These are phyloP conservation scores for Theileria equi DNA, from an alignment of 169 alveolate genomes.

Conservation along the genomic window DNA sequence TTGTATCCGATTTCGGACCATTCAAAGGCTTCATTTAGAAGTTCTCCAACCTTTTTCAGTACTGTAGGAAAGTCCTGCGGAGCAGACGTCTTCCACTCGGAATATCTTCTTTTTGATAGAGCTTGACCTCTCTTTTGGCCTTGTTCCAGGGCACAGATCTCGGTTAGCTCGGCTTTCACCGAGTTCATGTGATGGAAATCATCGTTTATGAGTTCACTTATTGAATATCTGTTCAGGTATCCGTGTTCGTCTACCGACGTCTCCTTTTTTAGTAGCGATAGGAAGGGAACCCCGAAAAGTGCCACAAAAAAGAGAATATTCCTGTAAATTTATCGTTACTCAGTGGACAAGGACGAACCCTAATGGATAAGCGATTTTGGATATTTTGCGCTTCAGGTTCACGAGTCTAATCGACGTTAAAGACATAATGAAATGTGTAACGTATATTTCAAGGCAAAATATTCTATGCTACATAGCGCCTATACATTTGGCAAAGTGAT, in stretches of 20 bases:
- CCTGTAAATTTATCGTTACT: slow-evolving; percentile 24
- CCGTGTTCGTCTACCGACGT: slow-evolving; percentile 50
- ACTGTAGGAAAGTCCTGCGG: slow-evolving; percentile 32
- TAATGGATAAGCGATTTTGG: too few relatives aligned
- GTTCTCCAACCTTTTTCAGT: slow-evolving; percentile 3
- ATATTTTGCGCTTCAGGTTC: too few relatives aligned
- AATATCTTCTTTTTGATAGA: neutral
- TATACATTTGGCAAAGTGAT: too few relatives aligned
- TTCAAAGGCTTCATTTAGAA: neutral
- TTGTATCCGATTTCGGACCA: slow-evolving; percentile 39
- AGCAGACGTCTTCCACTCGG: neutral
- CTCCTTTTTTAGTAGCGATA: slow-evolving; percentile 10
- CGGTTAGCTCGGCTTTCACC: neutral
- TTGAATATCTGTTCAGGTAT: slow-evolving; percentile 38
- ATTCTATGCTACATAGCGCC: too few relatives aligned
- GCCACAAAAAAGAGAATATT: slow-evolving; percentile 33
- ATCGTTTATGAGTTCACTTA: slow-evolving; percentile 2
- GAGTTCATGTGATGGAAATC: slow-evolving; percentile 21
- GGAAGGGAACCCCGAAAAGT: slow-evolving; percentile 9
- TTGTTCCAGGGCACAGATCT: neutral
- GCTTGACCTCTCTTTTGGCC: neutral
- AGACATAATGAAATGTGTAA: too few relatives aligned
- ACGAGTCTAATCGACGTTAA: too few relatives aligned
- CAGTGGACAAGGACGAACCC: too few relatives aligned
- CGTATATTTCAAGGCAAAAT: too few relatives aligned